Percentiles rank a stretch among this genome's conserved stretches.
These are phyloP conservation scores for Corynespora cassiicola DNA, from an alignment of 2,329 filamentous ascomycete genomes.

Conservation along the genomic window DNA sequence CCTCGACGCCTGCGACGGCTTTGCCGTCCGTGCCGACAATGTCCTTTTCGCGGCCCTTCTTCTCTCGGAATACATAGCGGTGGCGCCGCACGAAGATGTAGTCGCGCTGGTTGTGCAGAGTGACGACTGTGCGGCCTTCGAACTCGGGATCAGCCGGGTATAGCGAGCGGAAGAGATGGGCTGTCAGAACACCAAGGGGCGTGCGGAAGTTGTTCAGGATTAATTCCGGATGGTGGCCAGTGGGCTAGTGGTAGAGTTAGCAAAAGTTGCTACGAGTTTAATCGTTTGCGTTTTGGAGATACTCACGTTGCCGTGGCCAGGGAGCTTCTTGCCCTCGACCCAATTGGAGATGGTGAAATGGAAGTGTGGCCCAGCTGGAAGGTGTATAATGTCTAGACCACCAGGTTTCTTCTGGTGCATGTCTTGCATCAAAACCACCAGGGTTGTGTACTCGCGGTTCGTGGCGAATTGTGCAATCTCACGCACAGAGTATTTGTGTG, in stretches of 20 bases:
- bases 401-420: slow-evolving; percentile 74
- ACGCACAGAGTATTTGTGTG: slow-evolving; percentile 88
- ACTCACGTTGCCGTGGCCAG: slow-evolving; percentile 90
- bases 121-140: slow-evolving; percentile 86
- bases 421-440: slow-evolving; percentile 88
- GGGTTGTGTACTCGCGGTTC: slow-evolving; percentile 81
- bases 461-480: slow-evolving; percentile 88
- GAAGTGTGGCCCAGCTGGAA: slow-evolving; percentile 87
- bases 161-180: slow-evolving; percentile 78
- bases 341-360: slow-evolving; percentile 92
- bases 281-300: slow-evolving; percentile 78
- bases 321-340: slow-evolving; percentile 85
- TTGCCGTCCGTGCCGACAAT: slow-evolving; percentile 83
- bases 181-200: slow-evolving; percentile 85
- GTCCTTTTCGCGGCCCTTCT: slow-evolving; percentile 83
- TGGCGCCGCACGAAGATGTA: slow-evolving; percentile 94
- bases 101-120: slow-evolving; percentile 92
- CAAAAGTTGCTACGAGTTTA: neutral
- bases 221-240: slow-evolving; percentile 88
- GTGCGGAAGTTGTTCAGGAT: slow-evolving; percentile 95
- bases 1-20: slow-evolving; percentile 82
- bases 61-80: slow-evolving; percentile 91
- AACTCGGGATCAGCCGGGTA: slow-evolving; percentile 86
- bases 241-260: slow-evolving; percentile 55
- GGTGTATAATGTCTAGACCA: slow-evolving; percentile 81